Evolutionary conservation across 2,329 filamentous ascomycete species (phyloP).

Genomic region (Gaeumannomyces tritici): DNA sequence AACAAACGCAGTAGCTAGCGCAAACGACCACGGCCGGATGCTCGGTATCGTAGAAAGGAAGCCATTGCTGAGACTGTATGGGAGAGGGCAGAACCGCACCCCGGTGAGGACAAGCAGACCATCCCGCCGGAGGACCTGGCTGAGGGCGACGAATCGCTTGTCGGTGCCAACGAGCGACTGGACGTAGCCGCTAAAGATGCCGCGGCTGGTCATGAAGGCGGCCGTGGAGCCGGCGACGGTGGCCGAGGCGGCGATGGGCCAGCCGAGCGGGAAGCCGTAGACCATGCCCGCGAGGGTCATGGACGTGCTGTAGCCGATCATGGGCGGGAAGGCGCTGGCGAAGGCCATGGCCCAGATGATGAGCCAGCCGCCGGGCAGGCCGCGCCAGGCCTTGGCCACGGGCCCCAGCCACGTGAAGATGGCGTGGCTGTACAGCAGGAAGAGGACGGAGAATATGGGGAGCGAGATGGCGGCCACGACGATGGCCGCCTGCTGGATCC

Average conservation of each 20-base stretch:
- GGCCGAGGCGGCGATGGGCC: constrained; percentile 72
- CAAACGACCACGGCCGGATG: constrained; percentile 67
- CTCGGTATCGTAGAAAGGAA: constrained; percentile 91
- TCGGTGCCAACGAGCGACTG: constrained; percentile 72
- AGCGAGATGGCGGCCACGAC: constrained; percentile 40
- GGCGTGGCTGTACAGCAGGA: constrained; percentile 67
- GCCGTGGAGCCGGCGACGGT: constrained; percentile 69
- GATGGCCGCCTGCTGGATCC: constrained; percentile 15
- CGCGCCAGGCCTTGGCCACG: constrained; percentile 66
- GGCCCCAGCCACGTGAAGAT: constrained; percentile 72
- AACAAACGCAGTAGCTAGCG: constrained; percentile 70
- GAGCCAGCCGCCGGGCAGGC: constrained; percentile 59
- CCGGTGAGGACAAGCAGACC: constrained; percentile 82
- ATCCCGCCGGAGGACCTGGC: constrained; percentile 81
- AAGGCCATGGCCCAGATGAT: constrained; percentile 71
- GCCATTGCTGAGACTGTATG: constrained; percentile 88
- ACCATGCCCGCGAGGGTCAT: constrained; percentile 44
- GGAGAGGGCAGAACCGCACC: constrained; percentile 85
- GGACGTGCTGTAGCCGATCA: constrained; percentile 79
- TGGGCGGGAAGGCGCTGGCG: constrained; percentile 70
- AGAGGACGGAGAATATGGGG: constrained; percentile 51
- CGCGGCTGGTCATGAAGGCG: constrained; percentile 73
- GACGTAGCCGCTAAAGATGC: constrained; percentile 70
- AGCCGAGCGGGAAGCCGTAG: constrained; percentile 53
- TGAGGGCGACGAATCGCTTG: constrained; percentile 78